Conservation (phyloP, 192 early-diverging fungal genomes). For the Lobulomyces angularis region DNA sequence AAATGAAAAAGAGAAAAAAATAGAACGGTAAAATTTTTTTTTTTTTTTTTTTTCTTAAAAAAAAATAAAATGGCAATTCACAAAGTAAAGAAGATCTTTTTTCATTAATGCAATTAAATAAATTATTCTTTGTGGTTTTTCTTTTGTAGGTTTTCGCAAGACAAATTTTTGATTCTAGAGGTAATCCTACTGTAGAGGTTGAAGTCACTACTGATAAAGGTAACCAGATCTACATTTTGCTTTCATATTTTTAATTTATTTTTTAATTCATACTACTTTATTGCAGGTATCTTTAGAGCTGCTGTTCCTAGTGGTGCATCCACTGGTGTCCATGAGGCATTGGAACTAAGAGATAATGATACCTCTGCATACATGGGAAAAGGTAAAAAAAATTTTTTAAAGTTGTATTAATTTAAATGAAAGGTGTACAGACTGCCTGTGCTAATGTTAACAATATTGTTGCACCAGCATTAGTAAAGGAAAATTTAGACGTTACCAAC, state of each 20-base stretch:
- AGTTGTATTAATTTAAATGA: neutral
- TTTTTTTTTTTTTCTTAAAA: too few species aligned
- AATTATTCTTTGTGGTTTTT: too few species aligned
- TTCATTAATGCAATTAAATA: too few species aligned
- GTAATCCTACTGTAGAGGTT: constrained; percentile 98
- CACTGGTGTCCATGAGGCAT: constrained; percentile 96
- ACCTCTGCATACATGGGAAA: constrained; percentile 85
- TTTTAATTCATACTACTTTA: neutral
- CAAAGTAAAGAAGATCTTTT: too few species aligned
- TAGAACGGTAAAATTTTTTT: too few species aligned
- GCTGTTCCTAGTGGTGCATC: constrained; percentile 97
- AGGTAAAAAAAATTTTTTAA: constrained; percentile 39
- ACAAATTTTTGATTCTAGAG: constrained; percentile 98
- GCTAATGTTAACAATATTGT: constrained; percentile 83
- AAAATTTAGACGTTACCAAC: constrained; percentile 71
- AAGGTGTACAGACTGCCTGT: constrained; percentile 83
- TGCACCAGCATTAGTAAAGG: constrained; percentile 62
- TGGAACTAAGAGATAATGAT: constrained; percentile 91
- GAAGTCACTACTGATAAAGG: constrained; percentile 90
- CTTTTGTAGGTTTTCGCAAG: constrained; percentile 79
- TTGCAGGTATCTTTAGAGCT: constrained; percentile 76
- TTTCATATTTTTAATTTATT: constrained; percentile 7
- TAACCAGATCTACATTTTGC: constrained; percentile 17
- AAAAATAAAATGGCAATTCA: too few species aligned
- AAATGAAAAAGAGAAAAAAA: too few species aligned